Evolutionary conservation across 352 stramenopile species (phyloP), one percentile per base, ranked within the genome.

Genomic region (Phytophthora cryptogea): DNA sequence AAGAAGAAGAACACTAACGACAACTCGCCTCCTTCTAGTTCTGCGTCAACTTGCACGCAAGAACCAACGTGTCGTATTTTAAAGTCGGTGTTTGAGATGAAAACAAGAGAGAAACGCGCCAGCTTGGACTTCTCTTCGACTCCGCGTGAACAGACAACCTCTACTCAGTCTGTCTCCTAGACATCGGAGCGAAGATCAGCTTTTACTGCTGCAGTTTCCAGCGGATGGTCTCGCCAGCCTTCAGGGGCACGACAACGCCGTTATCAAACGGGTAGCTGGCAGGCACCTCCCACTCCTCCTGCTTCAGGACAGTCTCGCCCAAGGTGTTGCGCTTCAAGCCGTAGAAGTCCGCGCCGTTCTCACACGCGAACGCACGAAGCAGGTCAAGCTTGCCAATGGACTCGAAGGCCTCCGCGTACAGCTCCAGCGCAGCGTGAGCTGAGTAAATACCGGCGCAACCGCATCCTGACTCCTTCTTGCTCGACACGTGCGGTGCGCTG

Each of bases 361-460:
- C 82, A 66, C 92, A 98, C 9, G 85, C 86, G 76, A 99, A 99
- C 32, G 83, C 89, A 65, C 98, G 87, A 36, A 99, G 76, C 37
- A 96, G 80, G 45, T 99, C 93, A 27, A 99, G 74, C 56, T 89
- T 88, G 45, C 86, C 94, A 23, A 91, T 86, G 26, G 72, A 70
- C 31, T 99, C 97, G 74, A 99, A 99, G 8, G 95, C 96, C 64
- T 99, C 92, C 2, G 95, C 94, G 73, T 99, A 99, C 59, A 99
- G 72, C 70, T 99, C 95, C 8, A 99, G 61, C 17, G 95, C 94
- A 13, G 92, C 92, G 73, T 99, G 96, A 10, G 92, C 97, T 32
- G 96, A 98, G 79, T 98, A 99, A 43, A 98, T 96, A 23, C 98
- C 97, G 6, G 97, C 97, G 63, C 97, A 99, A 33, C 97, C 83